Base-by-base conservation (phyloP, 176 grass and related monocot species). In the Eragrostis nindensis region DNA sequence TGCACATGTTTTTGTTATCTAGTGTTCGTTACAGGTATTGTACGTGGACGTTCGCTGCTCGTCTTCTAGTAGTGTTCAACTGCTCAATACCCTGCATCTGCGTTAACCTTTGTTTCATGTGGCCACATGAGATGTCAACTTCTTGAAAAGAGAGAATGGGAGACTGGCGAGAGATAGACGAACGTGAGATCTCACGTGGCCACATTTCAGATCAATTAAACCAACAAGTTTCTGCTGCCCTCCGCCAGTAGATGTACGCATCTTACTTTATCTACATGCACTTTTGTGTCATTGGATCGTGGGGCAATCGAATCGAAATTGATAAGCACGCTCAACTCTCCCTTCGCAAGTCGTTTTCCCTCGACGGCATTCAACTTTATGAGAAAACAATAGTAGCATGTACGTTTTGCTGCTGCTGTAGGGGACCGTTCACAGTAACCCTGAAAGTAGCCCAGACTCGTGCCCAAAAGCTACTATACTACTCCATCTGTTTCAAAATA, bases 391-490 rank as follows among this genome's bases (percentile, higher is more conserved):
- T 25, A 12, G 40, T 7, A 25, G 41, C 41, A 69, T 45, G 32
- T 18, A 11, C 32, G 11, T 74, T 74, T 74, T 68, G 72, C 66
- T 69, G 40, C 11, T 25, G 72, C 3, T 40, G 71, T 32, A 74
- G 50, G 68, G 72, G 52, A 42, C 72, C 52, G 45, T 69, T 16
- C n/a, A n/a, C n/a, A 15, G 44, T 70, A 70, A 70, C 43, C 13
- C 43, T 44, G 68, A 70, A 46, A 47, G 71, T 55, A 38, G 30
- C 48, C 47, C 7, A 54, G 27, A 27, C 29, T n/a, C 12, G 24
- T 55, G 18, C 29, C 71, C 71, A 74, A 74, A 55, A 39, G 48
- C 48, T n/a, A 73, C n/a, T n/a, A n/a, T n/a, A n/a, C n/a, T n/a
- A n/a, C n/a, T n/a, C n/a, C n/a, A n/a, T n/a, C n/a, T n/a, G n/a